Conservation (phyloP, 2,329 filamentous ascomycete species). For the Anisogramma anomala region DNA sequence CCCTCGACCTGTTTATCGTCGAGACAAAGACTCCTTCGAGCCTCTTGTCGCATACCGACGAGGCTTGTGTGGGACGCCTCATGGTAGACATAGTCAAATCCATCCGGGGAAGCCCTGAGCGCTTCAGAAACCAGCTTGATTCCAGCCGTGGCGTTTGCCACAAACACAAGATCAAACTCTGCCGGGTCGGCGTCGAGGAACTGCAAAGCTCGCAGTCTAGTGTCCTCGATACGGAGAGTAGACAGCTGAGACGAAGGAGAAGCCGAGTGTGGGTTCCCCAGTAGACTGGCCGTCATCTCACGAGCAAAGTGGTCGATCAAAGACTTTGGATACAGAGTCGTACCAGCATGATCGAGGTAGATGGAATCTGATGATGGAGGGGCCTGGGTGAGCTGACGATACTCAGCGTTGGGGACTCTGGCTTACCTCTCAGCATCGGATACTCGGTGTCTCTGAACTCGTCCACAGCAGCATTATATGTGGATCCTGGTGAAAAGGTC, state of each 20-base stretch:
- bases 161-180: conserved; percentile 79
- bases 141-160: conserved; percentile 76
- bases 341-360: conserved; percentile 93
- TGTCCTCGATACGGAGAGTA: conserved; percentile 62
- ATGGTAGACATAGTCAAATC: conserved; percentile 78
- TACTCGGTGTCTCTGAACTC: conserved; percentile 48
- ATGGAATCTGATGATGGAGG: conserved; percentile 43
- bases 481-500: conserved; percentile 9
- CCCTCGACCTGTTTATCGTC: conserved; percentile 48
- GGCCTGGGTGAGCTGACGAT: conserved; percentile 13
- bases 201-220: conserved; percentile 55
- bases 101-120: conserved; percentile 54
- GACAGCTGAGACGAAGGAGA: conserved; percentile 71
- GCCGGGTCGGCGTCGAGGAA: conserved; percentile 75
- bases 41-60: conserved; percentile 67
- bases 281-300: conserved; percentile 69
- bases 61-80: conserved; percentile 76
- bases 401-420: not conserved
- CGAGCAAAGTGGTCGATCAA: conserved; percentile 66
- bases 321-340: conserved; percentile 71
- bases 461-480: conserved; percentile 51
- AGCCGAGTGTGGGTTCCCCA: conserved; percentile 85
- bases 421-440: conserved; percentile 56
- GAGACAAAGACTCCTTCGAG: conserved; percentile 54
- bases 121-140: conserved; percentile 75